These are phyloP conservation scores for Arthrobotrys sphaeroides DNA, from an alignment of 2,329 filamentous ascomycete species.

Conservation along the genomic window DNA sequence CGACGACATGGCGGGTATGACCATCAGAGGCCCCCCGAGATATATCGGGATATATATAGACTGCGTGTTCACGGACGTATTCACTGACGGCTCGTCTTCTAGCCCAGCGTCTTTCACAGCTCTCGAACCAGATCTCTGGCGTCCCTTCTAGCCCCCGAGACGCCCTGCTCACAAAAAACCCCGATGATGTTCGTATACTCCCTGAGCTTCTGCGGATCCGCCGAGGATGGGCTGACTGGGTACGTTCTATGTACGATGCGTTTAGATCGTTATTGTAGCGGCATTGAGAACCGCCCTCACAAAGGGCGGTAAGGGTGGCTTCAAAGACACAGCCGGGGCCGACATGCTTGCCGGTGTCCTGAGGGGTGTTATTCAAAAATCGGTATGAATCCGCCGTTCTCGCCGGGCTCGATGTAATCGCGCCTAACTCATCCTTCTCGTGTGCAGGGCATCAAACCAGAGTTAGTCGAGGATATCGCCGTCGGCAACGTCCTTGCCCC, in stretches of 20 bases:
- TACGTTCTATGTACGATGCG: too few species aligned
- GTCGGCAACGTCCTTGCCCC: constrained; percentile 92
- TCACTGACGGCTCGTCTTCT: neutral
- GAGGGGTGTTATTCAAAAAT: constrained; percentile 81
- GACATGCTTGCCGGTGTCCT: constrained; percentile 87
- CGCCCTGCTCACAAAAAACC: constrained; percentile 72
- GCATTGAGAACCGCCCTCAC: constrained; percentile 91
- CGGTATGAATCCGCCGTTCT: constrained; percentile 64
- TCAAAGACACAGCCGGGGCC: constrained; percentile 91
- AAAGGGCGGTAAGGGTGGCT: constrained; percentile 88
- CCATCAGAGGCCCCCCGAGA: neutral
- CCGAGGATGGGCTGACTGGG: too few species aligned
- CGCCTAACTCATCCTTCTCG: neutral
- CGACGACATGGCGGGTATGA: constrained; percentile 37
- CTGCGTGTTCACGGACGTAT: neutral
- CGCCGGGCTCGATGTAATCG: neutral
- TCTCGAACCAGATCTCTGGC: constrained; percentile 56
- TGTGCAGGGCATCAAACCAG: constrained; percentile 74
- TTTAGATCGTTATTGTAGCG: constrained; percentile 84
- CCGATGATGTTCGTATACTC: constrained; percentile 70
- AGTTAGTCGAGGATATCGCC: constrained; percentile 87
- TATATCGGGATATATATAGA: neutral
- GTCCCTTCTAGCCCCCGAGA: constrained; percentile 65
- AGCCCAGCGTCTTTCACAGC: constrained; percentile 56
- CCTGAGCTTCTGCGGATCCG: too few species aligned